These are phyloP conservation scores for Hysterangium stoloniferum DNA, from an alignment of 768 basidiomycete species.

Conservation along the genomic window DNA sequence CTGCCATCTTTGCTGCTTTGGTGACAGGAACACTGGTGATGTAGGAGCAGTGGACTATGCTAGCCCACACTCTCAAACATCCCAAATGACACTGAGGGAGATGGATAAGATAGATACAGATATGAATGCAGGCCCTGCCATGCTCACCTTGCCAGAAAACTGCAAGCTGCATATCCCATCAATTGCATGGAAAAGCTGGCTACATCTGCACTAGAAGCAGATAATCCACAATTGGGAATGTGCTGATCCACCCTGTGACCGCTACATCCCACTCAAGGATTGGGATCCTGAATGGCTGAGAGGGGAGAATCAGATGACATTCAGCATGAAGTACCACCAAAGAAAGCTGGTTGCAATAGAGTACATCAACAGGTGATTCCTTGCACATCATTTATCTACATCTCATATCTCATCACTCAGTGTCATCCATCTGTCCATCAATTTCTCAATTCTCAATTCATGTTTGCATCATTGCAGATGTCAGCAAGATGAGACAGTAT, in stretches of 20 bases:
- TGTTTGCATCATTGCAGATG: no score
- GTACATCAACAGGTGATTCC: background rate
- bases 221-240: background rate
- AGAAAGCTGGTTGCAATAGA: conserved; percentile 6
- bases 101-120: no score
- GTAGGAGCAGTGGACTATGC: no score
- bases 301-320: background rate
- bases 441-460: no score
- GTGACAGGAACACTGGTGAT: no score
- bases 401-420: background rate
- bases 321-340: background rate
- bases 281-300: background rate
- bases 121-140: no score
- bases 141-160: no score
- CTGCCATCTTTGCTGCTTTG: no score
- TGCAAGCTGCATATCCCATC: background rate
- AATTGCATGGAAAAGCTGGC: background rate
- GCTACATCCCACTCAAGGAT: background rate
- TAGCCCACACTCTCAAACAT: no score
- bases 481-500: no score
- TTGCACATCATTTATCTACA: background rate
- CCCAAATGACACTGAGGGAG: no score
- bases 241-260: background rate
- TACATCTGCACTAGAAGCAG: background rate
- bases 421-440: no score